Conservation (phyloP, 2,329 filamentous ascomycete species). For the Leptographium flavum region DNA sequence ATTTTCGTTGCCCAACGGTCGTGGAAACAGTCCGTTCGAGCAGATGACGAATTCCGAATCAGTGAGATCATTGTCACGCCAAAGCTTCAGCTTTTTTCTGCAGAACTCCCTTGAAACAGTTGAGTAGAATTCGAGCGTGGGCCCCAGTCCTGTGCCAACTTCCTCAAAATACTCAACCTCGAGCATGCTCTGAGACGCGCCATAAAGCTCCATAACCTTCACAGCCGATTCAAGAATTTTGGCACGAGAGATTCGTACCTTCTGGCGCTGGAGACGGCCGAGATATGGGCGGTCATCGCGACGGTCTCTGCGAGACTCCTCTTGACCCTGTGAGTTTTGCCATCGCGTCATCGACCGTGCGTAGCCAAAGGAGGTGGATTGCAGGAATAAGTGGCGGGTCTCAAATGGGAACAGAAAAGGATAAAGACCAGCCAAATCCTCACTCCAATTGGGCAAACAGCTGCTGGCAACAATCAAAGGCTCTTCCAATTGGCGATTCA, state of each 20-base stretch:
- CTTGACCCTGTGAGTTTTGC: conserved; percentile 79
- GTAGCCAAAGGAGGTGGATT: conserved; percentile 97
- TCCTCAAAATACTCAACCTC: conserved; percentile 99
- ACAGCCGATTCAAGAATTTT: conserved; percentile 92
- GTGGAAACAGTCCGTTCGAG: conserved; percentile 74
- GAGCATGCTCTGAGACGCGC: conserved; percentile 86
- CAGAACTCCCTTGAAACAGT: conserved; percentile 95
- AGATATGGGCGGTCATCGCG: conserved; percentile 86
- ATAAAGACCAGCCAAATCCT: conserved; percentile 84
- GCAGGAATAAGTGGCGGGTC: conserved; percentile 88
- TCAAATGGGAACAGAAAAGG: conserved; percentile 98
- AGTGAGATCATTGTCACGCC: conserved; percentile 76
- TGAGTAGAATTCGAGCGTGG: conserved; percentile 95
- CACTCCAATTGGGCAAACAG: conserved; percentile 89
- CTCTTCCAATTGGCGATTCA: conserved; percentile 93
- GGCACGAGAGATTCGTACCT: conserved; percentile 90
- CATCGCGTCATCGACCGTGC: conserved; percentile 93
- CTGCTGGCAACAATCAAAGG: conserved; percentile 94
- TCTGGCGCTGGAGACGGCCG: conserved; percentile 83
- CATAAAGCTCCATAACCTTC: conserved; percentile 98
- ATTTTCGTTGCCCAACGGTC: conserved; percentile 73
- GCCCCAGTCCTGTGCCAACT: conserved; percentile 88
- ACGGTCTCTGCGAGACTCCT: conserved; percentile 68
- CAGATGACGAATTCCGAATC: conserved; percentile 71
- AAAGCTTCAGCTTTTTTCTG: conserved; percentile 92